Conservation (phyloP, 192 early-diverging fungal genomes). For the Diversispora eburnea region DNA sequence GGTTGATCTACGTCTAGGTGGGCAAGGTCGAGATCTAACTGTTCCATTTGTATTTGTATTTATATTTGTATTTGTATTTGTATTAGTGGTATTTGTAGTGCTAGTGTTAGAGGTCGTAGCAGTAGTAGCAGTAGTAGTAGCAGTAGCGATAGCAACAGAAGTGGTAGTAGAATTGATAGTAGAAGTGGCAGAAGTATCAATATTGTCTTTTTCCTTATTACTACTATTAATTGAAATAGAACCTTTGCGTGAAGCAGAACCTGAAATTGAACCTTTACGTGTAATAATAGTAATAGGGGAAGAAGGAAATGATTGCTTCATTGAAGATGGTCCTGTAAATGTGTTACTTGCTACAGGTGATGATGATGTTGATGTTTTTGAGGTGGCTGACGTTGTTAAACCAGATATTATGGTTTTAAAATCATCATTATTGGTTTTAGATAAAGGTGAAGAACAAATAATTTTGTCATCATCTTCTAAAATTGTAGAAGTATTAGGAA, state of each 20-base stretch:
- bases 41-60: neutral
- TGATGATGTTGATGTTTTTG: neutral
- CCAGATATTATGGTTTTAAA: too few species aligned
- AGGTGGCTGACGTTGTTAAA: too few species aligned
- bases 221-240: neutral
- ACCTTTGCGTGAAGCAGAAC: neutral
- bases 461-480: neutral
- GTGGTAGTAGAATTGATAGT: neutral
- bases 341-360: neutral
- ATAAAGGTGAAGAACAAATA: neutral
- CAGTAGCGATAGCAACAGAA: neutral
- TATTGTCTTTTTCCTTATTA: conserved; percentile 8
- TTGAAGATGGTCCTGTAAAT: neutral
- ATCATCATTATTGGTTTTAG: neutral
- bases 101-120: neutral
- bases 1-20: conserved; percentile 23
- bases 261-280: conserved; percentile 2
- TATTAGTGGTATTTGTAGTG: neutral
- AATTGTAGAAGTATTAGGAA: neutral
- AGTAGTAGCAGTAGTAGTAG: neutral
- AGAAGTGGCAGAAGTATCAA: neutral
- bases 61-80: neutral
- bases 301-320: neutral
- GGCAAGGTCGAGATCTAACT: conserved; percentile 9
- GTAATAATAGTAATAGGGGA: neutral